A percentile compares a stretch with the other conserved stretches of the same genome.
phyloP scores from a whole-genome alignment of 2,329 filamentous ascomycete species.

The Aspergillus fischeri region DNA sequence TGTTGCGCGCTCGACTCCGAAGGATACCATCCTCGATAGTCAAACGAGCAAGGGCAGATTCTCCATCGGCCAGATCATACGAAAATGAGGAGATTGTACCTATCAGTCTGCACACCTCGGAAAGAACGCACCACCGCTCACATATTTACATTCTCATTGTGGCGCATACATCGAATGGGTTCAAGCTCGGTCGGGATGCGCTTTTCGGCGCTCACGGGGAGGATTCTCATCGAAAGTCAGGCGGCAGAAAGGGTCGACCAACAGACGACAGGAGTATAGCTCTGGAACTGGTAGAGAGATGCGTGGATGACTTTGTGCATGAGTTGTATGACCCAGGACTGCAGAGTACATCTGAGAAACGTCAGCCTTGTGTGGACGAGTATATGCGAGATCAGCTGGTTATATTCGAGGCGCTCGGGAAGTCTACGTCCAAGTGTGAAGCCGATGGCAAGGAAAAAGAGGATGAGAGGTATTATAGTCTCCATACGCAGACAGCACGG shows the following conservation, averaged over 20 bases:
- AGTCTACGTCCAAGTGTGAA: slow-evolving; percentile 16
- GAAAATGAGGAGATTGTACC: slow-evolving; percentile 12
- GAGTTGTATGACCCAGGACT: slow-evolving; percentile 42
- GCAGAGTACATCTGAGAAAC: slow-evolving; percentile 4
- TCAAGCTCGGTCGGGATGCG: slow-evolving; percentile 50
- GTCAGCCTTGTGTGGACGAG: slow-evolving; percentile 48
- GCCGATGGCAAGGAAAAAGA: slow-evolving; percentile 16
- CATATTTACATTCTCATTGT: slow-evolving; percentile 54
- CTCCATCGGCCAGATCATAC: not conserved
- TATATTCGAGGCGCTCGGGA: slow-evolving; percentile 55
- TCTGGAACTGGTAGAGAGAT: slow-evolving; percentile 39
- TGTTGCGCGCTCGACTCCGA: slow-evolving; percentile 15
- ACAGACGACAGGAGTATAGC: slow-evolving; percentile 21
- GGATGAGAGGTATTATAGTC: slow-evolving; percentile 31
- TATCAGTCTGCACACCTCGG: slow-evolving; percentile 32
- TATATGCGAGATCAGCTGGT: slow-evolving; percentile 57
- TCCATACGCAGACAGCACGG: slow-evolving; percentile 42
- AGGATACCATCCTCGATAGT: slow-evolving; percentile 14
- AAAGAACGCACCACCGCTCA: slow-evolving; percentile 42
- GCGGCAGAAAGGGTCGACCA: not conserved
- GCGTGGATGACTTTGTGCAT: slow-evolving; percentile 41
- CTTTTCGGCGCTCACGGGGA: slow-evolving; percentile 35
- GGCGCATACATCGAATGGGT: slow-evolving; percentile 46
- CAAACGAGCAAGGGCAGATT: not conserved
- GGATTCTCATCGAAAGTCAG: not conserved